A percentile compares a stretch with the other conserved stretches of the same genome.
phyloP scores from a whole-genome alignment of 208 protist genomes.

The Trypanosoma mega region DNA sequence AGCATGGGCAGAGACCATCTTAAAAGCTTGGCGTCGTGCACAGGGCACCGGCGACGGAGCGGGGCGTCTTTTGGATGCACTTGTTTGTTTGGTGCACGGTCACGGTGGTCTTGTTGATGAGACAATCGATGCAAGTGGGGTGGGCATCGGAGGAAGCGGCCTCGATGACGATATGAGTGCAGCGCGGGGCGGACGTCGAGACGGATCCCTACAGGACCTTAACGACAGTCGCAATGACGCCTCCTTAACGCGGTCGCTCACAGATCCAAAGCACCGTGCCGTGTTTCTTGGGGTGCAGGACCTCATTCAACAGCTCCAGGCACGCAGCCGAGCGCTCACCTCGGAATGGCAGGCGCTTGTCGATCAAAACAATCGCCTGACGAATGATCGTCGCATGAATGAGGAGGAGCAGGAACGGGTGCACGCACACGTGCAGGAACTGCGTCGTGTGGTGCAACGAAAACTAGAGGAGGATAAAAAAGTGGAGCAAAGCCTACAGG shows the following conservation, averaged over 20 bases:
- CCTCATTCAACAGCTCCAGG: slow-evolving; percentile 27
- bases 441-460: slow-evolving; percentile 66
- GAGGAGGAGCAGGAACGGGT: slow-evolving; percentile 49
- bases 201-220: slow-evolving; percentile 33
- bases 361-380: slow-evolving; percentile 49
- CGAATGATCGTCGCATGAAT: slow-evolving; percentile 21
- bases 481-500: slow-evolving; percentile 68
- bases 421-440: slow-evolving; percentile 60
- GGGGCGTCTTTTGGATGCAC: slow-evolving; percentile 34
- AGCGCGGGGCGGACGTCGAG: slow-evolving; percentile 19
- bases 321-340: slow-evolving; percentile 21
- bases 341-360: slow-evolving; percentile 50
- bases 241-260: slow-evolving; percentile 15
- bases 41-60: slow-evolving; percentile 6
- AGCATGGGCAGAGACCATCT: slow-evolving; percentile 18
- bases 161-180: too few species aligned
- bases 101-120: slow-evolving; percentile 45
- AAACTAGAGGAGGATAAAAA: slow-evolving; percentile 75
- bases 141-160: background rate
- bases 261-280: slow-evolving; percentile 7
- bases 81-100: slow-evolving; percentile 34
- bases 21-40: background rate
- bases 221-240: slow-evolving; percentile 25
- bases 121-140: background rate
- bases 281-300: slow-evolving; percentile 24